Conservation (phyloP, 306 rosid species). For the Vachellia collinsii region DNA sequence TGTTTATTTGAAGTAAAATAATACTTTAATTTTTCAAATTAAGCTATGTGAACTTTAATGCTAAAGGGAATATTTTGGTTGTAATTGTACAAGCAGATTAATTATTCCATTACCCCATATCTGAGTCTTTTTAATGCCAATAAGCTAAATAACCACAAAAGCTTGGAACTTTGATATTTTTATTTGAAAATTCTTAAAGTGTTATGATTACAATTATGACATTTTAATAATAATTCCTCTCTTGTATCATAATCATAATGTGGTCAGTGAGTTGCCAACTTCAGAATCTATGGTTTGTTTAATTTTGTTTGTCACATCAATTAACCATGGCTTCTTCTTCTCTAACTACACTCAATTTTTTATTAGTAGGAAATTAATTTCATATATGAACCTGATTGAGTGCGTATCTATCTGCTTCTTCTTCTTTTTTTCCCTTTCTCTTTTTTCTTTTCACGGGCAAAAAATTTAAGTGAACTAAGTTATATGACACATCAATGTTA, state of each 20-base stretch:
- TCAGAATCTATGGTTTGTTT: constrained; percentile 31
- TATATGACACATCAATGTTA: too few species aligned
- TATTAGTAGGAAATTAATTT: not conserved
- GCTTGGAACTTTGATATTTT: constrained; percentile 37
- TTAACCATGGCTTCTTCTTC: constrained; percentile 27
- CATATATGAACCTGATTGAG: not conserved
- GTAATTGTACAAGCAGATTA: constrained; percentile 27
- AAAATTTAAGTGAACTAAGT: too few species aligned
- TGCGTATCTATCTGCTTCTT: not conserved
- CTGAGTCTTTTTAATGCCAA: constrained; percentile 33
- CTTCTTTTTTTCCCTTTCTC: not conserved
- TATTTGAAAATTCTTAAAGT: constrained; percentile 39
- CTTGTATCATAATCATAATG: constrained; percentile 31
- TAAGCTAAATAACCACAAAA: constrained; percentile 28
- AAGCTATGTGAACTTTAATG: constrained; percentile 24
- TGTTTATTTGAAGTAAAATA: not conserved
- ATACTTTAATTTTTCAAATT: not conserved
- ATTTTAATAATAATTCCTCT: constrained; percentile 43
- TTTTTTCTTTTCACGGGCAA: too few species aligned
- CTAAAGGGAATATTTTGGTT: constrained; percentile 39
- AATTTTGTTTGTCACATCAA: constrained; percentile 34
- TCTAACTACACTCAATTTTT: not conserved
- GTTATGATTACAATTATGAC: constrained; percentile 51
- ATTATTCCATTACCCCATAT: constrained; percentile 19
- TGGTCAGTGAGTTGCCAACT: constrained; percentile 8